These are phyloP conservation scores for Raffaelea albimanens DNA, from an alignment of 2,329 filamentous ascomycete species.

Conservation along the genomic window DNA sequence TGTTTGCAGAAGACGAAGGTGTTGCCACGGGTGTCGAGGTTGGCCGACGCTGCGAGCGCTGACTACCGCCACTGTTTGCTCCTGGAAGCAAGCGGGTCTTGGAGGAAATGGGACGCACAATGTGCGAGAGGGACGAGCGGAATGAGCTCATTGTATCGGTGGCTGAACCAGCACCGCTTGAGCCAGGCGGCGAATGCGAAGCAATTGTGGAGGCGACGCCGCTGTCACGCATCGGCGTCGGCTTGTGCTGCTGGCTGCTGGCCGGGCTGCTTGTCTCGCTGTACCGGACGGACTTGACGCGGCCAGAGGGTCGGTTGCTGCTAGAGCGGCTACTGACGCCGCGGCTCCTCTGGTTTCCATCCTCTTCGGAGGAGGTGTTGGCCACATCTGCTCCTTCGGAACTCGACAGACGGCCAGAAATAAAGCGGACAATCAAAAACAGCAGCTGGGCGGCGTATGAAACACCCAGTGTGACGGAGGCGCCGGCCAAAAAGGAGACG, in stretches of 20 bases:
- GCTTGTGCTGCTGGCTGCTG: conserved; percentile 25
- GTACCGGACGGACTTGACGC: conserved; percentile 46
- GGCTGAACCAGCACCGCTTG: conserved; percentile 33
- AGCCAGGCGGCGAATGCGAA: conserved; percentile 32
- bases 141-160: conserved; percentile 37
- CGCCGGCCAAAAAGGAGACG: conserved; percentile 30
- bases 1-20: conserved; percentile 21
- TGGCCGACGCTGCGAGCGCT: conserved; percentile 23
- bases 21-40: conserved; percentile 36
- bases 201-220: conserved; percentile 24
- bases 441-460: conserved; percentile 37
- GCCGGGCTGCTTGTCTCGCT: conserved; percentile 35
- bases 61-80: conserved; percentile 7
- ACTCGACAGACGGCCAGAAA: background rate
- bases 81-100: conserved; percentile 41
- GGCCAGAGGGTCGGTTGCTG: conserved; percentile 18
- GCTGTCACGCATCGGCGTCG: conserved; percentile 14
- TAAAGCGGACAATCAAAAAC: conserved; percentile 36
- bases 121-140: conserved; percentile 36
- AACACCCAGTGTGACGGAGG: conserved; percentile 34
- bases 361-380: background rate
- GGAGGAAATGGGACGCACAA: conserved; percentile 46
- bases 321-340: background rate
- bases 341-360: background rate
- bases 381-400: too few species aligned